Percentiles rank a stretch among this genome's conserved stretches.
phyloP scores from a whole-genome alignment of 495 filamentous ascomycete genomes.

The Bacidia rubella region DNA sequence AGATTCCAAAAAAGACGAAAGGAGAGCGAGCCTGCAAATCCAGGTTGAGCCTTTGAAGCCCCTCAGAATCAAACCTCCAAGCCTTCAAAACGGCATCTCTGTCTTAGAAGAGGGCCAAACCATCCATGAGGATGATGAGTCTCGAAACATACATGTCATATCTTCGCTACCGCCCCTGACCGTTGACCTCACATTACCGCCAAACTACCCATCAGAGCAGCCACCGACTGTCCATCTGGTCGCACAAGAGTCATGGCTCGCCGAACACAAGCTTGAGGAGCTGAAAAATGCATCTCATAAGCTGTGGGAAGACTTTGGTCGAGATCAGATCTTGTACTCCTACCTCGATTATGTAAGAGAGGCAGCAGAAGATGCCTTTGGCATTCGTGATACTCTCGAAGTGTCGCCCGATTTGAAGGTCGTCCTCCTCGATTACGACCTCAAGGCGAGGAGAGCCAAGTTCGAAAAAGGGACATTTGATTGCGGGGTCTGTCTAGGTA shows the following conservation, averaged over 20 bases:
- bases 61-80: conserved; percentile 54
- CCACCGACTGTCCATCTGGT: conserved; percentile 55
- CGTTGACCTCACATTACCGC: conserved; percentile 55
- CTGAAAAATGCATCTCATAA: conserved; percentile 45
- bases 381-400: conserved; percentile 43
- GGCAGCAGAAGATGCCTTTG: conserved; percentile 62
- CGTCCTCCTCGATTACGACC: conserved; percentile 65
- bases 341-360: conserved; percentile 84
- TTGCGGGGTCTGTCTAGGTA: conserved; percentile 71
- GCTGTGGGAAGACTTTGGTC: conserved; percentile 77
- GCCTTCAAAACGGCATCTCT: conserved; percentile 22
- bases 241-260: conserved; percentile 59
- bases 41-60: conserved; percentile 56
- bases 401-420: conserved; percentile 51
- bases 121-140: conserved; percentile 13
- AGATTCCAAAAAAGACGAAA: conserved; percentile 27
- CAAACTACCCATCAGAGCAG: conserved; percentile 55
- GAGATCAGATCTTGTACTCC: conserved; percentile 60
- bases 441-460: conserved; percentile 50
- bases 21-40: conserved; percentile 55
- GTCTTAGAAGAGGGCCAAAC: conserved; percentile 16
- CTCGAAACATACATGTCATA: conserved; percentile 46
- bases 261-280: conserved; percentile 37
- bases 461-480: conserved; percentile 81
- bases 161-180: conserved; percentile 64